Evolutionary conservation across 108 stramenopile genomes (phyloP).

Genomic region (Cyclostephanos tholiformis): DNA sequence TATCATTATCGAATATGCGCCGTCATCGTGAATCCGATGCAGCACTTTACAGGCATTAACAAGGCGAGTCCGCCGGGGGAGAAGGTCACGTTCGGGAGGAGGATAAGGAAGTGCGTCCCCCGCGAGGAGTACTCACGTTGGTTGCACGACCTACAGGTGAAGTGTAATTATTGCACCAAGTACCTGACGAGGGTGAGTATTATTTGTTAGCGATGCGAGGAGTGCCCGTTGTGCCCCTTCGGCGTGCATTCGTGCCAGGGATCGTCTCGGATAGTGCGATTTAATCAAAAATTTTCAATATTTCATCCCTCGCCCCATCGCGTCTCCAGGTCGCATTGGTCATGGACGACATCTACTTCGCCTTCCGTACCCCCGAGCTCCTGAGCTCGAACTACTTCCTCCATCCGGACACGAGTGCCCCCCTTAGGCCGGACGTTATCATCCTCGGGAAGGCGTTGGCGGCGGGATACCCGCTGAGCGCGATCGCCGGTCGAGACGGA

Average conservation of each 20-base stretch:
- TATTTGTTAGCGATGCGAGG: too few species aligned
- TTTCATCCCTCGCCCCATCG: neutral
- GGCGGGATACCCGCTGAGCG: conserved; percentile 59
- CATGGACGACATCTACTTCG: conserved; percentile 64
- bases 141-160: conserved; percentile 52
- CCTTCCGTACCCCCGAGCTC: conserved; percentile 58
- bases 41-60: conserved; percentile 61
- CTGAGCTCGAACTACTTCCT: conserved; percentile 50
- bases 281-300: too few species aligned
- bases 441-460: conserved; percentile 58
- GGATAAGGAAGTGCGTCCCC: conserved; percentile 23
- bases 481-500: conserved; percentile 45
- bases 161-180: conserved; percentile 62
- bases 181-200: conserved; percentile 52
- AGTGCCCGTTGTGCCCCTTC: too few species aligned
- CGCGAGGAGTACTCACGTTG: conserved; percentile 52
- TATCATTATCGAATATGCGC: conserved; percentile 63
- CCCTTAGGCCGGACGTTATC: conserved; percentile 55
- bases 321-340: conserved; percentile 27
- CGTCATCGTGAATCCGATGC: conserved; percentile 65
- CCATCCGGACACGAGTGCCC: conserved; percentile 47
- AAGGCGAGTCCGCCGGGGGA: conserved; percentile 63
- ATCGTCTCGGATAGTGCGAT: too few species aligned
- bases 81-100: conserved; percentile 37
- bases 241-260: neutral